phyloP scores from a whole-genome alignment of 2,329 filamentous ascomycete genomes.

The Exophiala dermatitidis region DNA sequence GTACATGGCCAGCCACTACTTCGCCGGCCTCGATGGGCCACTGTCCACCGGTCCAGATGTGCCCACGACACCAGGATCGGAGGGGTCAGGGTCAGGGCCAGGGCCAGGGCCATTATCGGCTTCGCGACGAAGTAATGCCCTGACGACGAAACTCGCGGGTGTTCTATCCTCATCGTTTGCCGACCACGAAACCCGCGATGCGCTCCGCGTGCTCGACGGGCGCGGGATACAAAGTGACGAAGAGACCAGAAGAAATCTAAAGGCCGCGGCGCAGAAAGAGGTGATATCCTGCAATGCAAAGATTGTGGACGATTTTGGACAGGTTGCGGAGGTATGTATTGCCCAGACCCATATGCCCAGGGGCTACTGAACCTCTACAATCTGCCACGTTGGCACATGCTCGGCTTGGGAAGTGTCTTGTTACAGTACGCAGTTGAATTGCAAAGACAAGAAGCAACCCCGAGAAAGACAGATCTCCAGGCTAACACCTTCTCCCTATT shows the following conservation, averaged over 20 bases:
- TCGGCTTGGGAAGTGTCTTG: too few species aligned
- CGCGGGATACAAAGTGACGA: conserved; percentile 65
- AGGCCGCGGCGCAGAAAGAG: conserved; percentile 62
- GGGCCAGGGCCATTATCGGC: conserved; percentile 1
- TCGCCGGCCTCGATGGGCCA: conserved; percentile 13
- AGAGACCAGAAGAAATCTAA: conserved; percentile 69
- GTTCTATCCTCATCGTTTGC: conserved; percentile 89
- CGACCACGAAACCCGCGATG: conserved; percentile 83
- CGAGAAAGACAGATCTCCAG: too few species aligned
- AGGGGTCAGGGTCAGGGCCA: conserved; percentile 3
- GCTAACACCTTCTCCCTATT: background rate
- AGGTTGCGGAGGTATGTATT: conserved; percentile 68
- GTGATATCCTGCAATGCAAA: conserved; percentile 88
- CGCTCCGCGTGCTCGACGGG: conserved; percentile 68
- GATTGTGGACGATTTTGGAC: conserved; percentile 79
- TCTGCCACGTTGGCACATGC: too few species aligned
- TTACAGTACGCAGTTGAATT: too few species aligned
- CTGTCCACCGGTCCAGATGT: conserved; percentile 9
- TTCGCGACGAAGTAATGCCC: conserved; percentile 46
- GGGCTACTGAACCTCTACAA: too few species aligned
- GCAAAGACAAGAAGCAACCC: too few species aligned
- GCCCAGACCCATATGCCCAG: background rate
- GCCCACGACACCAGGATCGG: conserved; percentile 4
- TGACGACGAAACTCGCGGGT: conserved; percentile 73
- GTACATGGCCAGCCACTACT: conserved; percentile 12